Base-by-base conservation (phyloP, 345 rosid genomes). In the Hypericum androsaemum region DNA sequence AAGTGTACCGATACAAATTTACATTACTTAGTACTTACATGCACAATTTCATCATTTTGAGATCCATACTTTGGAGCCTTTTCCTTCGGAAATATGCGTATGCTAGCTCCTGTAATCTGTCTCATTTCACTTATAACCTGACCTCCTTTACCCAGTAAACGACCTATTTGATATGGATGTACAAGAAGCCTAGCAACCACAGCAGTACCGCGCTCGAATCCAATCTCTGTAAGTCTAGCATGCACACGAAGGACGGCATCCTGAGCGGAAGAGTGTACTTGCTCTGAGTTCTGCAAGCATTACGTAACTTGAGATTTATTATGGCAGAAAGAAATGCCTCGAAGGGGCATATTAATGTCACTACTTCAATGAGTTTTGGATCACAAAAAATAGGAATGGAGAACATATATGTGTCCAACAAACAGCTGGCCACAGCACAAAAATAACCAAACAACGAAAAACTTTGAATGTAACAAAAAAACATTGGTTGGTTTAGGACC, bases 111-210 rank as follows among this genome's bases (percentile, higher is more conserved):
- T 44, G 95, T 85, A 22, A 79, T 77, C 71, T 86, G 79, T 69
- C 89, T 76, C 77, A 82, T 80, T 60, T 85, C 95, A 72, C 60
- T 69, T 50, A 85, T 71, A 3, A 76, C 63, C 44, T 75, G 77
- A 58, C 95, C 89, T 22, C 84, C 83, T 73, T 81, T 85, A 41
- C 95, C 95, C 64, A 82, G n/a, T n/a, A n/a, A n/a, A n/a, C n/a
- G 74, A 43, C 95, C 84, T 12, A 85, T 73, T 64, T 73, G 83
- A 10, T 77, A 80, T 11, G 83, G 68, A 50, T 73, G 84, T 50
- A 82, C 77, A 56, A 82, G 81, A 67, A 85, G 95, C 61, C 87
- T 72, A 15, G 83, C 95, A 63, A 78, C 69, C 71, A 78, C 79
- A 8, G 89, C 72, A 28, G 73, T 60, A 64, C 78, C 77, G 52